Percentiles rank a stretch among this genome's conserved stretches.
Conservation (phyloP, 2,329 filamentous ascomycete species). For the Phyllosticta citribraziliensis region DNA sequence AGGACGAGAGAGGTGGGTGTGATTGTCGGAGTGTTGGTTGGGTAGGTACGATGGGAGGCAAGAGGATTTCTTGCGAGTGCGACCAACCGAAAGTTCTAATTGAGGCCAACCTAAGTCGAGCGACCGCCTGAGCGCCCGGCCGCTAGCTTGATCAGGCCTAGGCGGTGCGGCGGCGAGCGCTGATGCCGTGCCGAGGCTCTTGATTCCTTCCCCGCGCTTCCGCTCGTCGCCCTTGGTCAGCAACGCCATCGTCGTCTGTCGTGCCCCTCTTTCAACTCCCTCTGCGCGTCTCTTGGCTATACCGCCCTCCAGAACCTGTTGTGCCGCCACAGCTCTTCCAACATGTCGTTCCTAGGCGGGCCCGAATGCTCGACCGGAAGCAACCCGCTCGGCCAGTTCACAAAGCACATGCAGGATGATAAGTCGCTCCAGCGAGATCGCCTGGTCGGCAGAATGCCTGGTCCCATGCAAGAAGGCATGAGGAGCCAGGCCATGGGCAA, state of each 20-base stretch:
- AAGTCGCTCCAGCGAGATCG: constrained; percentile 89
- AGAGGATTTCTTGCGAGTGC: not conserved
- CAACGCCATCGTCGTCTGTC: not conserved
- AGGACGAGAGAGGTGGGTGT: not conserved
- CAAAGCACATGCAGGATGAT: constrained; percentile 94
- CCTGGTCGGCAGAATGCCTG: constrained; percentile 64
- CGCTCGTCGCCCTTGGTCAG: not conserved
- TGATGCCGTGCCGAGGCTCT: not conserved
- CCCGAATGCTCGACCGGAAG: constrained; percentile 93
- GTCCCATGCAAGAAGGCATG: constrained; percentile 64
- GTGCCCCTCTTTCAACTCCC: not conserved
- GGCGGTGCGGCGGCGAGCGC: not conserved
- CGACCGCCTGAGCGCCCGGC: not conserved
- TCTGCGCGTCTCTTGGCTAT: not conserved
- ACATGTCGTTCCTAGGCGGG: constrained; percentile 91
- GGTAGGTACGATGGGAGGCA: not conserved
- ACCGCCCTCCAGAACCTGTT: not conserved
- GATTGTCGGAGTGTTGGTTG: not conserved
- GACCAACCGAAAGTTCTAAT: not conserved
- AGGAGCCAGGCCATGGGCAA: constrained; percentile 59
- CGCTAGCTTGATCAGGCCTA: not conserved
- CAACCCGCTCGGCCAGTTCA: constrained; percentile 94
- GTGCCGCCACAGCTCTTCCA: constrained; percentile 13
- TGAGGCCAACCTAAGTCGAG: not conserved
- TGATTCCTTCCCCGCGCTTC: not conserved